These are phyloP conservation scores for Blastobotrys petasosporus DNA, from an alignment of 1,139 yeast genomes.

Conservation along the genomic window DNA sequence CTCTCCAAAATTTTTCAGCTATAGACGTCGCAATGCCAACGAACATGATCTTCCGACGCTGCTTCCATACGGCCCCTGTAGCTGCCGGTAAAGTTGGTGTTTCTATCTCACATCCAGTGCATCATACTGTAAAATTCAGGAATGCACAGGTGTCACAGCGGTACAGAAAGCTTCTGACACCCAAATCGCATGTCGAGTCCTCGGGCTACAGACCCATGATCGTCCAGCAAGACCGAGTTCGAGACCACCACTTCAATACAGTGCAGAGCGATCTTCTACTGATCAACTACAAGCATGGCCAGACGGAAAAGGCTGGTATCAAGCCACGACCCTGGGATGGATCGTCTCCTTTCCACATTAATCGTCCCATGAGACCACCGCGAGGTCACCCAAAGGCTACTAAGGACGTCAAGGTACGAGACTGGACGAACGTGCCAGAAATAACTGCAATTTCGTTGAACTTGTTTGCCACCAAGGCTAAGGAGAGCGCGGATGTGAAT, in stretches of 20 bases:
- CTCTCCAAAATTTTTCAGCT: conserved; percentile 1
- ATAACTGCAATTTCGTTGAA: conserved; percentile 62
- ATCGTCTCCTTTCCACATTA: conserved; percentile 81
- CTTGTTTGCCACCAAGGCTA: conserved; percentile 72
- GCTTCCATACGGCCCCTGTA: conserved; percentile 28
- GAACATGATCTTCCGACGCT: conserved; percentile 11
- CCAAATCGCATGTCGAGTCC: conserved; percentile 45
- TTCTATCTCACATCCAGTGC: conserved; percentile 83
- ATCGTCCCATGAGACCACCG: conserved; percentile 49
- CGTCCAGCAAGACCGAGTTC: conserved; percentile 73
- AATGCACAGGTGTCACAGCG: conserved; percentile 56
- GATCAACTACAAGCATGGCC: conserved; percentile 67
- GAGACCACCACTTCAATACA: conserved; percentile 68
- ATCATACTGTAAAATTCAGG: conserved; percentile 72
- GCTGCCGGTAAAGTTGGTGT: conserved; percentile 47
- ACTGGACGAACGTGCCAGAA: conserved; percentile 62
- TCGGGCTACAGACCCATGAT: conserved; percentile 71
- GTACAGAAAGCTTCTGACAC: conserved; percentile 58
- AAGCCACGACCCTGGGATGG: conserved; percentile 84
- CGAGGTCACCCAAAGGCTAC: conserved; percentile 47
- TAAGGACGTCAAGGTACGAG: conserved; percentile 64
- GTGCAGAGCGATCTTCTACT: conserved; percentile 71
- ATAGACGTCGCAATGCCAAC: neutral
- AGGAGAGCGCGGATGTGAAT: conserved; percentile 65
- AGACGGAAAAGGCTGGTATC: conserved; percentile 49